Conservation (phyloP, 2,329 filamentous ascomycete genomes). For the Trichoderma atroviride region DNA sequence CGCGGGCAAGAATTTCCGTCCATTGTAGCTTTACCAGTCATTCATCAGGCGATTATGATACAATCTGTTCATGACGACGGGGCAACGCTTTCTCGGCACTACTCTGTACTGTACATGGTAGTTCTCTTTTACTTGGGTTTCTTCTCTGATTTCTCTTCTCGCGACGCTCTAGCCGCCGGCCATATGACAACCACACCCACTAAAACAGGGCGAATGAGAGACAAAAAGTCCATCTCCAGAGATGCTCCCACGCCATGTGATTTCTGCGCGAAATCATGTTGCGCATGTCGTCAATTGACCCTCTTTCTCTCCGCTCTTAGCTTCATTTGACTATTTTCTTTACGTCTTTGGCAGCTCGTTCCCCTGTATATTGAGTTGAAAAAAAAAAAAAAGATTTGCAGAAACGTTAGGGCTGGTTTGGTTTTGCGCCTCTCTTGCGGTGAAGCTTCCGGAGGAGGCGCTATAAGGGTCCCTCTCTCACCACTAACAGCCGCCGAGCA, state of each 20-base stretch:
- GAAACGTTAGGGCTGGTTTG: slow-evolving; percentile 2
- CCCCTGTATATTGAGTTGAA: not conserved
- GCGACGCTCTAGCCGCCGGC: slow-evolving; percentile 21
- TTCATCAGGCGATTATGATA: not conserved
- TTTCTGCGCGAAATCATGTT: slow-evolving; percentile 1
- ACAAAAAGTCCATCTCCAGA: not conserved
- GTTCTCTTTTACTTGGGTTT: not conserved
- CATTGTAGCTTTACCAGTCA: not conserved
- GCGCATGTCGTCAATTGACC: slow-evolving; percentile 21
- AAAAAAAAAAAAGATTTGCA: not conserved
- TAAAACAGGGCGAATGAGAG: not conserved
- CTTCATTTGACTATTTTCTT: not conserved
- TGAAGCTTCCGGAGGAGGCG: not conserved
- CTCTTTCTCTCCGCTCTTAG: slow-evolving; percentile 16
- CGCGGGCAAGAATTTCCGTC: not conserved
- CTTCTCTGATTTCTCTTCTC: not conserved
- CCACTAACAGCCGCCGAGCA: slow-evolving; percentile 6
- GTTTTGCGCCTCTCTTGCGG: not conserved
- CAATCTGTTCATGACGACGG: not conserved
- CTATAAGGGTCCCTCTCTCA: not conserved
- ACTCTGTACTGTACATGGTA: not conserved
- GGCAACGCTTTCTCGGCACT: not conserved
- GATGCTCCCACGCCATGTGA: slow-evolving; percentile 9
- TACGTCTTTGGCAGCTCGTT: not conserved
- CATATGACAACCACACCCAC: not conserved